Evolutionary conservation across 495 filamentous ascomycete genomes (phyloP), one percentile per base, ranked within the genome.

Genomic region (Pseudevernia furfuracea): DNA sequence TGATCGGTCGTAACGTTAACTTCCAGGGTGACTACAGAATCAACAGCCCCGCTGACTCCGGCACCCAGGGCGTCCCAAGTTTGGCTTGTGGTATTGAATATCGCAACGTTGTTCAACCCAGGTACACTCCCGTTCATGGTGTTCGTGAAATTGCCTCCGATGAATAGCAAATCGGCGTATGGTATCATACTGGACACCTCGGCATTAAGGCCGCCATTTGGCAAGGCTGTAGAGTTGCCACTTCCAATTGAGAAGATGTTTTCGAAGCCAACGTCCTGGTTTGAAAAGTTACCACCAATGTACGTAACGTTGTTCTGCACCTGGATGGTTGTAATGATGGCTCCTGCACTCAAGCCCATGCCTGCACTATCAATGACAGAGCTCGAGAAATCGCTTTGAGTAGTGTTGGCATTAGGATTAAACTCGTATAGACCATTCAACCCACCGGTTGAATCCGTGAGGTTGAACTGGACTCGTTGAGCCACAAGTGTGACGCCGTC

Each of bases 361-460:
- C 91, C 90, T 60, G 92, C 88, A 68, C 80, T 75, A 72, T 93
- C 84, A 68, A 96, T 85, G 10, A 81, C 78, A 9, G 91, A 96
- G 41, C 83, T 83, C 19, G 82, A 79, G 63, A 92, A 85, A 70
- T 90, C 81, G 39, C 81, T 79, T 61, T 85, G 79, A 11, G 87
- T 78, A 6, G 76, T 77, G 15, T 80, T 78, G 56, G 83, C 73
- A 34, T 77, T 81, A 1, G 91, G 91, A 63, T 93, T 81, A 72
- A 87, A 97, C 65, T 99, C 94, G 73, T 90, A 99, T 4, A 99
- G 75, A 17, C 92, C 92, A 71, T 97, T 97, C 62, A 99, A 73
- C 32, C 87, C 87, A 67, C 84, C 85, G 44, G 84, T 85, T 37
- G 86, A 85, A 15, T 81, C 81, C 37, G 88, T 79, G 34, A 92